Conservation (phyloP, 495 filamentous ascomycete species). For the Penicillium silybi region DNA sequence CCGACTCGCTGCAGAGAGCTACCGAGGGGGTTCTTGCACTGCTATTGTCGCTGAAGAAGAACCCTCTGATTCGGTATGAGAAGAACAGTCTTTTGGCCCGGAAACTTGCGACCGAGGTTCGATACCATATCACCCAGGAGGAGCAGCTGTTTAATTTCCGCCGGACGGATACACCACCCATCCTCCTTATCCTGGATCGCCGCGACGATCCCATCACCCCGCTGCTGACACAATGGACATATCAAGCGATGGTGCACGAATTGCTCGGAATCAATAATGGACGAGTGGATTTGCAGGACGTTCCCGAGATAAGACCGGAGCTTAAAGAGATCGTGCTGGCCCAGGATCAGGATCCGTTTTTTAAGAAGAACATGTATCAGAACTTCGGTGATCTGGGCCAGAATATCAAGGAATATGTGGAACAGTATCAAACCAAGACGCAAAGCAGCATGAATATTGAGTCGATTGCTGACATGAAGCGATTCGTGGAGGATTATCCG, state of each 20-base stretch:
- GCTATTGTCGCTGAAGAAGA: constrained; percentile 88
- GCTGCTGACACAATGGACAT: constrained; percentile 94
- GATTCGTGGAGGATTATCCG: constrained; percentile 97
- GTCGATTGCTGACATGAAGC: constrained; percentile 97
- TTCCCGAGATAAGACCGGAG: constrained; percentile 86
- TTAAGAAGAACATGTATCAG: constrained; percentile 99
- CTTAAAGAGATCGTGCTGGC: constrained; percentile 93
- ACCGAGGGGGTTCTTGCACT: constrained; percentile 83
- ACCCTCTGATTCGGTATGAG: constrained; percentile 88
- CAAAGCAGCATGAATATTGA: constrained; percentile 92
- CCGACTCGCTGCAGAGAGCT: constrained; percentile 75
- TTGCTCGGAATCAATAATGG: constrained; percentile 91
- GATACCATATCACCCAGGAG: constrained; percentile 91
- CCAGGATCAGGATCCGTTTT: constrained; percentile 97
- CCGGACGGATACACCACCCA: constrained; percentile 89
- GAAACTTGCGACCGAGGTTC: constrained; percentile 87
- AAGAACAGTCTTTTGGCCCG: constrained; percentile 87
- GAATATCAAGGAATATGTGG: constrained; percentile 98
- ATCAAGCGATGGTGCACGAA: constrained; percentile 99
- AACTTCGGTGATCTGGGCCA: constrained; percentile 97
- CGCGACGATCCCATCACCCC: constrained; percentile 97
- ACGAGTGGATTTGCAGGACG: constrained; percentile 77
- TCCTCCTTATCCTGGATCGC: constrained; percentile 85
- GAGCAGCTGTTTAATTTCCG: constrained; percentile 97
- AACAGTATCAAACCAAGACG: constrained; percentile 94